Evolutionary conservation across 163 green algal genomes (phyloP).

Genomic region (Chlorella variabilis): DNA sequence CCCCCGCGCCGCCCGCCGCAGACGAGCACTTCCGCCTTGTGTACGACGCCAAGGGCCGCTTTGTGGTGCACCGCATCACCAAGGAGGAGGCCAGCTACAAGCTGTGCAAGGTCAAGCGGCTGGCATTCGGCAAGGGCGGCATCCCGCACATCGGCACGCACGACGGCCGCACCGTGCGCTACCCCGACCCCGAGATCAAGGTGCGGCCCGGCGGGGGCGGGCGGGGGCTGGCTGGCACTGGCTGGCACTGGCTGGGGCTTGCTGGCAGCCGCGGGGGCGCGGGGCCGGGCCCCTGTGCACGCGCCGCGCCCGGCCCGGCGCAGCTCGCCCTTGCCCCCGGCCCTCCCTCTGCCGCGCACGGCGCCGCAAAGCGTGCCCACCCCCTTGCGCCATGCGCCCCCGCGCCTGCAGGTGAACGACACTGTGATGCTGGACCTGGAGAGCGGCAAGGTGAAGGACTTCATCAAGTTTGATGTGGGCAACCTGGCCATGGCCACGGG

Average conservation of each 20-base stretch:
- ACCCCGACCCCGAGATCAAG: slow-evolving; percentile 98
- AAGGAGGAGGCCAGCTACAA: slow-evolving; percentile 98
- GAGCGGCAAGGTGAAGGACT: slow-evolving; percentile 98
- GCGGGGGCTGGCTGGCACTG: not conserved
- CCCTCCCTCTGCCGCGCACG: not conserved
- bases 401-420: slow-evolving; percentile 96
- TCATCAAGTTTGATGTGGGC: slow-evolving; percentile 98
- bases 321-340: not conserved
- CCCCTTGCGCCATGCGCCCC: slow-evolving; percentile 92
- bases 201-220: slow-evolving; percentile 38
- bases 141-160: slow-evolving; percentile 95
- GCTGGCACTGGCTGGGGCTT: not conserved
- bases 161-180: slow-evolving; percentile 98
- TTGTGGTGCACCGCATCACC: slow-evolving; percentile 96
- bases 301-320: no score
- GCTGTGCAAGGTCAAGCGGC: slow-evolving; percentile 91
- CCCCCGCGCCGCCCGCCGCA: not conserved
- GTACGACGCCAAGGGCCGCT: slow-evolving; percentile 98
- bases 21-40: slow-evolving; percentile 99
- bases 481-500: slow-evolving; percentile 95
- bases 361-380: not conserved
- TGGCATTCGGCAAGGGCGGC: slow-evolving; percentile 91
- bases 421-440: slow-evolving; percentile 99
- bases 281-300: no score
- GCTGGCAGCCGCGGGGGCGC: no score